Evolutionary conservation across 345 rosid genomes (phyloP), one percentile per base, ranked within the genome.

Genomic region (Anacardium occidentale): DNA sequence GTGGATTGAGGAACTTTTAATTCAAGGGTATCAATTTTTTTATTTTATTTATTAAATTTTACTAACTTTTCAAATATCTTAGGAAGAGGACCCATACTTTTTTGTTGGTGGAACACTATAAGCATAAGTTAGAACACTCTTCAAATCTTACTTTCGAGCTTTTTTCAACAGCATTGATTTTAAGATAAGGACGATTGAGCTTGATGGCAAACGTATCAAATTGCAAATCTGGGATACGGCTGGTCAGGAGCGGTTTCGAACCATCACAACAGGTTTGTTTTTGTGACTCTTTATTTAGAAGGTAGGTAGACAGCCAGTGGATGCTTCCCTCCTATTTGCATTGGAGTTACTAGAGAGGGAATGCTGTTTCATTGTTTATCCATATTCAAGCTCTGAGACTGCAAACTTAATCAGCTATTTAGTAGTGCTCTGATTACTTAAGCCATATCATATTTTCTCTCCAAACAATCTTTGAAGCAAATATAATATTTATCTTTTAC

Each of bases 211-310:
- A 75, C 83, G 96, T 68, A 89, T 93, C 74, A 93, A 93, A 84
- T 82, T 91, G 61, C 98, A 91, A 83, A 93, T 93, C 68, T 93
- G 98, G 98, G 98, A 93, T 75, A 93, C 98, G 0, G 98, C 98
- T 74, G 98, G 98, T 77, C 98, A 93, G 77, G 97, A 93, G 74
- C 91, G 96, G 25, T 93, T 93, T 64, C 84, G 98, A 72, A 93
- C 96, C 17, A 93, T 93, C 78, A 93, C 97, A 55, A 93, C 95
- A 78, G 92, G 97, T 91, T 63, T 69, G 66, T 68, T 2, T n/a
- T 74, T 42, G 22, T 69, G 51, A 5, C 8, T 44, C 53, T 57
- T 34, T 14, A 15, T 24, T 60, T 32, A 11, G 50, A 54, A 59
- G 51, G 8, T 59, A 60, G 21, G 13, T 71, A 48, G 32, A 29